Conservation (phyloP, 495 filamentous ascomycete species). For the Lophiostoma macrostomum region DNA sequence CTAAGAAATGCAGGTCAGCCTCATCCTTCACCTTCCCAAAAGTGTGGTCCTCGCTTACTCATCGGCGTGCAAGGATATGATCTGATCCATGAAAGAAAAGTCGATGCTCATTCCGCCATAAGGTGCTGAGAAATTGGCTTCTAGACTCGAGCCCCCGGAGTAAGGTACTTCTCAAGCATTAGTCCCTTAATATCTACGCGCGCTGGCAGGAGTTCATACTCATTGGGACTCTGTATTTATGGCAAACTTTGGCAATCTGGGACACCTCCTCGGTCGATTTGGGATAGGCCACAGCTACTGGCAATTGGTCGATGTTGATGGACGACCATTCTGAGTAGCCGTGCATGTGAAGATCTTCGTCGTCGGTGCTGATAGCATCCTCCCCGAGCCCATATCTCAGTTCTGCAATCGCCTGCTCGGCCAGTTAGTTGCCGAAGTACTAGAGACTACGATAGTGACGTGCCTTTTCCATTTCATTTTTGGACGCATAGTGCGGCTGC, state of each 20-base stretch:
- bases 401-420: conserved; percentile 40
- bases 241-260: conserved; percentile 73
- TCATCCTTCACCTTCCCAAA: neutral
- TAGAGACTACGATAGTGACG: neutral
- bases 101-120: conserved; percentile 85
- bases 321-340: conserved; percentile 91
- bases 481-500: conserved; percentile 36
- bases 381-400: conserved; percentile 52
- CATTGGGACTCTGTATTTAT: conserved; percentile 81
- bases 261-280: conserved; percentile 77
- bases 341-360: conserved; percentile 75
- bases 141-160: conserved; percentile 81
- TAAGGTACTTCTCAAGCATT: conserved; percentile 55
- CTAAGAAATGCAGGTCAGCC: conserved; percentile 20
- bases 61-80: conserved; percentile 72
- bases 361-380: conserved; percentile 76
- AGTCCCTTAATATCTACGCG: neutral
- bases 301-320: conserved; percentile 70
- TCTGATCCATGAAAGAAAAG: conserved; percentile 81
- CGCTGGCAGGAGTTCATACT: conserved; percentile 28
- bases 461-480: conserved; percentile 40
- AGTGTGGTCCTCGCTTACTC: conserved; percentile 47
- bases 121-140: conserved; percentile 84
- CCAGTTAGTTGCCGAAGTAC: conserved; percentile 10
- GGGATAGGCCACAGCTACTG: conserved; percentile 79